These are phyloP conservation scores for Didymella arachidicola DNA, from an alignment of 2,329 filamentous ascomycete species.

Conservation along the genomic window DNA sequence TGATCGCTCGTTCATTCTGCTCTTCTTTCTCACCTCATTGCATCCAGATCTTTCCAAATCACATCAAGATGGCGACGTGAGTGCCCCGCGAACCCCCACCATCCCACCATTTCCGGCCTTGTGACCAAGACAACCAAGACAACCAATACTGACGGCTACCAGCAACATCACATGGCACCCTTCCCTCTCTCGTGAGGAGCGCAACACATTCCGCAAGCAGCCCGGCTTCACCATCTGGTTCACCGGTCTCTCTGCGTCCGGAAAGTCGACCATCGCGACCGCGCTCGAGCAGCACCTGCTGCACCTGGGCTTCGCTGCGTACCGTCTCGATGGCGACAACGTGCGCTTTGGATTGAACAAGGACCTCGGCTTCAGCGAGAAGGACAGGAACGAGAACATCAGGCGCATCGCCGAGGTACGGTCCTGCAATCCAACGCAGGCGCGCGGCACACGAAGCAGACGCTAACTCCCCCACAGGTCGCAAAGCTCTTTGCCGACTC, in stretches of 20 bases:
- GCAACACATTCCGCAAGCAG: conserved; percentile 78
- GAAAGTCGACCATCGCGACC: conserved; percentile 96
- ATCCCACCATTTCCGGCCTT: conserved; percentile 8
- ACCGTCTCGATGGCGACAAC: conserved; percentile 97
- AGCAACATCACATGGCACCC: conserved; percentile 94
- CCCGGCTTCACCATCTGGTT: conserved; percentile 96
- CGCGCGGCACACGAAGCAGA: too few relatives aligned
- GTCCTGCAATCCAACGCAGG: neutral
- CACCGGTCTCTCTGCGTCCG: conserved; percentile 92
- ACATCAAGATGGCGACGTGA: conserved; percentile 47
- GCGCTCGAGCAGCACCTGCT: conserved; percentile 97
- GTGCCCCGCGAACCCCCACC: conserved; percentile 41
- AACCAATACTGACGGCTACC: conserved; percentile 20
- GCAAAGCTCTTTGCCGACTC: conserved; percentile 96
- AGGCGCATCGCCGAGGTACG: conserved; percentile 83
- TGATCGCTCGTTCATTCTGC: neutral
- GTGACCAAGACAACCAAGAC: conserved; percentile 1
- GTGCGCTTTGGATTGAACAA: conserved; percentile 98
- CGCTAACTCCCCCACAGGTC: conserved; percentile 58
- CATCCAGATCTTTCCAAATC: neutral
- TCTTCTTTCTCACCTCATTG: neutral
- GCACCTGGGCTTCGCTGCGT: conserved; percentile 81
- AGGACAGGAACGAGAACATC: conserved; percentile 97
- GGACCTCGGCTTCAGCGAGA: conserved; percentile 92
- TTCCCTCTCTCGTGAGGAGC: conserved; percentile 79